These are phyloP conservation scores for Tolypocladium endophyticum DNA, from an alignment of 2,329 filamentous ascomycete genomes.

Conservation along the genomic window DNA sequence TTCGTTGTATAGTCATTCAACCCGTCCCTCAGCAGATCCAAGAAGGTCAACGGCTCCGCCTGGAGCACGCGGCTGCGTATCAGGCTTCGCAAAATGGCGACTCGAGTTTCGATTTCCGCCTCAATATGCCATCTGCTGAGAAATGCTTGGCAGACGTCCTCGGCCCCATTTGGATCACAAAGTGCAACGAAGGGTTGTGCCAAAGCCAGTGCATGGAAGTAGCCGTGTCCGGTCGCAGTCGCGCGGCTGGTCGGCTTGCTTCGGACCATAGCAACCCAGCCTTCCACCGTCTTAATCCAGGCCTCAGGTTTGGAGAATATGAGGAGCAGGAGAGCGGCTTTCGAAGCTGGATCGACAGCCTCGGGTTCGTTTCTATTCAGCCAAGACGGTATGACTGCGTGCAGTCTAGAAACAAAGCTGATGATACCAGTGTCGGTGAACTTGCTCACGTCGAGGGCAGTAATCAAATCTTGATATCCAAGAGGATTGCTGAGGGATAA, in stretches of 20 bases:
- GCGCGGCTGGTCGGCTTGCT: slow-evolving; percentile 19
- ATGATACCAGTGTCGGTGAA: slow-evolving; percentile 4
- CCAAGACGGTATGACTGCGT: slow-evolving; percentile 30
- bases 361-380: slow-evolving; percentile 40
- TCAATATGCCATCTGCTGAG: slow-evolving; percentile 42
- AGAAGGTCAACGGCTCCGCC: slow-evolving; percentile 28
- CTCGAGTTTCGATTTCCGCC: slow-evolving; percentile 38
- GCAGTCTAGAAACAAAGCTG: slow-evolving; percentile 15
- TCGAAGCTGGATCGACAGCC: slow-evolving; percentile 36
- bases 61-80: slow-evolving; percentile 33
- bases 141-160: slow-evolving; percentile 33
- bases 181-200: slow-evolving; percentile 30
- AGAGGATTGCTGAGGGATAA: slow-evolving; percentile 10
- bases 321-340: slow-evolving; percentile 39
- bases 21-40: slow-evolving; percentile 40
- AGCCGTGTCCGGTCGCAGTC: slow-evolving; percentile 33
- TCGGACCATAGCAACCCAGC: slow-evolving; percentile 36
- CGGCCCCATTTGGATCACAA: slow-evolving; percentile 5
- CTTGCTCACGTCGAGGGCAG: slow-evolving; percentile 6
- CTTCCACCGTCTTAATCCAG: slow-evolving; percentile 27
- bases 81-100: slow-evolving; percentile 45
- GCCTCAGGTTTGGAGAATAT: slow-evolving; percentile 27
- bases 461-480: slow-evolving; percentile 12
- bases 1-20: slow-evolving; percentile 88
- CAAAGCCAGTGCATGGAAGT: slow-evolving; percentile 42